Evolutionary conservation across 495 filamentous ascomycete species (phyloP), one percentile per base, ranked within the genome.

Genomic region (Bryoglossum gracile): DNA sequence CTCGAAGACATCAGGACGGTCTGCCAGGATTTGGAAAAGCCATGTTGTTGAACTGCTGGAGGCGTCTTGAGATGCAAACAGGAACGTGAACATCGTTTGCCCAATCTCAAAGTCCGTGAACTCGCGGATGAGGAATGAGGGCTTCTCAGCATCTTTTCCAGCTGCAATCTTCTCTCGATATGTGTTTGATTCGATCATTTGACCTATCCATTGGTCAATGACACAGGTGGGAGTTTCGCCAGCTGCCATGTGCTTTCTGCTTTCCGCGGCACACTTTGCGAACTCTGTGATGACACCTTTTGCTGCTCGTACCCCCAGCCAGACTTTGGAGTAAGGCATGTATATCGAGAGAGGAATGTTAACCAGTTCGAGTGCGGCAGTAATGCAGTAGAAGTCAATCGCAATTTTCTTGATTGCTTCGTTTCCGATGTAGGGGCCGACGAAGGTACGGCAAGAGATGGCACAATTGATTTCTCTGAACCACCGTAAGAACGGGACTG

Each of bases 401-500:
- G 90, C 84, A 53, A 98, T 91, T 72, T 90, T 92, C 75, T 94
- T 89, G 48, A 95, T 79, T 41, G 83, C 80, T 57, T 84, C 84
- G 50, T 95, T 87, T 39, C 80, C 73, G 62, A 95, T 89, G 69
- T 97, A 96, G 70, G 95, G 83, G 19, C 94, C 94, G 43, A 95
- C 91, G 64, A 97, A 97, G 18, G 92, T 95, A 44, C 94, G 85
- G 71, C 88, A 89, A 32, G 89, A 94, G 26, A 97, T 77, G 50
- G 92, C 90, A 62, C 86, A 92, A 81, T 94, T 95, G 55, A 97
- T 73, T 70, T 97, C 92, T 57, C 92, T 87, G 77, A 98, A 94
- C 43, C 82, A 74, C 40, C 76, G 69, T 88, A 98, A 95, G 75
- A 87, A 97, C 33, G 87, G 83, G 16, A 83, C 67, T 3, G 87